Percentiles rank a stretch among this genome's conserved stretches.
Conservation (phyloP, 371 early-diverging fungal species). For the Dichotomocladium elegans region DNA sequence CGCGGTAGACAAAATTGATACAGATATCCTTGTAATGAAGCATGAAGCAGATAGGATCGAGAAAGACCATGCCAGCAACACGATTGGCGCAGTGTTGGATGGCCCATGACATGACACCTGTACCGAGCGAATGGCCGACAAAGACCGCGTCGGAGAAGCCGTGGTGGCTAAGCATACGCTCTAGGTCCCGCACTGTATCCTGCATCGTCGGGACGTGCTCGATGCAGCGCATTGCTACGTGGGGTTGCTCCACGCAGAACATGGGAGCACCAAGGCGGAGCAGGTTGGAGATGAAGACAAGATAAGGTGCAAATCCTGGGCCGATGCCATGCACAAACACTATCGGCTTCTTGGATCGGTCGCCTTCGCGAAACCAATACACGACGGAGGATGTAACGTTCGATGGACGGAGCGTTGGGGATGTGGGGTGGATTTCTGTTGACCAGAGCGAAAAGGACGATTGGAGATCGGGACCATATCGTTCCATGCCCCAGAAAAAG, state of each 20-base stretch:
- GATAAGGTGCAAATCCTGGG: conserved; percentile 59
- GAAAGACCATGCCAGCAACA: conserved; percentile 51
- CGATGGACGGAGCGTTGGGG: not conserved
- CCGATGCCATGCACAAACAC: conserved; percentile 76
- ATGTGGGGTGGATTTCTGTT: not conserved
- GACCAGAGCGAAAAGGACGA: conserved; percentile 19
- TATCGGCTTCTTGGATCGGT: conserved; percentile 52
- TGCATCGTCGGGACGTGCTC: conserved; percentile 60
- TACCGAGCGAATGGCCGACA: conserved; percentile 70
- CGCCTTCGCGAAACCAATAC: conserved; percentile 49
- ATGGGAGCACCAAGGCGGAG: conserved; percentile 50
- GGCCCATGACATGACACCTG: conserved; percentile 51
- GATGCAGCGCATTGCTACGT: conserved; percentile 63
- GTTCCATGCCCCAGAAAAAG: conserved; percentile 31
- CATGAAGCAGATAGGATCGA: conserved; percentile 72
- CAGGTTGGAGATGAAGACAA: conserved; percentile 42
- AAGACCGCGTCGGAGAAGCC: conserved; percentile 57
- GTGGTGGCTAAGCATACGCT: conserved; percentile 55
- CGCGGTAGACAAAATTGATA: conserved; percentile 65
- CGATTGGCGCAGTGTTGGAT: conserved; percentile 37
- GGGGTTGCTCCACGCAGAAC: conserved; percentile 66
- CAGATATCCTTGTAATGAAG: conserved; percentile 63
- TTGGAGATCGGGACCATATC: conserved; percentile 31
- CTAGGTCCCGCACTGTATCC: conserved; percentile 57
- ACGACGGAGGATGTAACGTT: conserved; percentile 25